phyloP scores from a whole-genome alignment of 306 rosid genomes.

The Neltuma alba region DNA sequence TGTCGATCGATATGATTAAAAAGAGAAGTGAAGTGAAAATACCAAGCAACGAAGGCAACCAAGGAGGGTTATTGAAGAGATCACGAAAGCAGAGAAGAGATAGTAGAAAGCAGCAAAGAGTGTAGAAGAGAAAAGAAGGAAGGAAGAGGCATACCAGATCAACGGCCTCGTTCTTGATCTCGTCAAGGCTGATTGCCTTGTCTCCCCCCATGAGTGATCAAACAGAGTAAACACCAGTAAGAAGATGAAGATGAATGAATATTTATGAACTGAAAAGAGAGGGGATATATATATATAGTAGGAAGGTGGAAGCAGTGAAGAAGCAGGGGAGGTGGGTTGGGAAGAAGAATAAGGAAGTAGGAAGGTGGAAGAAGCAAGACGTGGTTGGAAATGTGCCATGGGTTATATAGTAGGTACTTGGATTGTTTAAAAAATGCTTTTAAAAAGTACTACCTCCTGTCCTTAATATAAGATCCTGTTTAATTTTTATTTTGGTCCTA shows the following conservation, averaged over 20 bases:
- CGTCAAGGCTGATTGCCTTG: conserved; percentile 61
- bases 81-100: neutral
- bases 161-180: conserved; percentile 90
- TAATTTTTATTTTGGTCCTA: too few species aligned
- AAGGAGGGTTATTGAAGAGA: neutral
- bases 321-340: too few species aligned
- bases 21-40: too few species aligned
- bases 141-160: conserved; percentile 67
- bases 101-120: neutral
- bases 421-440: too few species aligned
- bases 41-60: neutral
- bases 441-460: too few species aligned
- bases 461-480: too few species aligned
- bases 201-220: conserved; percentile 48
- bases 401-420: too few species aligned
- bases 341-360: too few species aligned
- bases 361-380: too few species aligned
- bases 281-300: conserved; percentile 41
- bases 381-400: too few species aligned
- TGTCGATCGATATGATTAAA: too few species aligned
- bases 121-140: neutral
- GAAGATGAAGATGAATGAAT: neutral
- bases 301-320: too few species aligned
- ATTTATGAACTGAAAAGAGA: neutral
- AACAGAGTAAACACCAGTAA: neutral